Base-by-base conservation (phyloP, 2,329 filamentous ascomycete genomes). In the Colletotrichum eremochloae region DNA sequence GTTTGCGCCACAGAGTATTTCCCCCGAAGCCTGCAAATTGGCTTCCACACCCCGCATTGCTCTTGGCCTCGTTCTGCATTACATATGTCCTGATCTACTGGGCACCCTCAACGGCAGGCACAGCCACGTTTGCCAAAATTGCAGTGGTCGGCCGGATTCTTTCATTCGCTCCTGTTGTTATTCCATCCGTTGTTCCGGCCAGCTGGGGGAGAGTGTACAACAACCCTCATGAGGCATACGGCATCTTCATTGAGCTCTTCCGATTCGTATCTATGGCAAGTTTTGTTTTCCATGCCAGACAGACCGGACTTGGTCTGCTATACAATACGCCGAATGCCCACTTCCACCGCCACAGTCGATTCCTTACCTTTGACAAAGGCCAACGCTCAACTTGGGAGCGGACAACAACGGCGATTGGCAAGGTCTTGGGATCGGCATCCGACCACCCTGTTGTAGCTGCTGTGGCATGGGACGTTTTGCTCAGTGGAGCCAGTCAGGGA, bases 381-480 rank as follows among this genome's bases (percentile, higher is more conserved):
- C 80, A 85, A 73, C 81, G 81, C 18, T 82, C 81, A 36, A 80
- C 78, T 5, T 84, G 83, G 79, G 84, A 87, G 68, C 84, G 84
- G 31, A 83, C 82, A 61, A 82, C 83, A 15, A 86, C 80, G 33
- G 84, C 86, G 3, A 67, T 86, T 18, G 82, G 80, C 58, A 85
- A 82, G 76, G 79, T 88, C 15, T 81, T 87, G 36, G 85, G 83
- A 52, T 85, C 87, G 1, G 83, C 88, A 63, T 83, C 82, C 71
- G 87, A 87, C 64, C 88, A 92, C 76, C 89, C 90, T 0, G 86
- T 86, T 31, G 86, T 92, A 40, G 86, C 86, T 29, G 86, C 85
- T 24, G 86, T 87, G 0, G 88, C 86, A 7, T 86, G 86, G 79
- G 90, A 92, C 78, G 89, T 90, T 1, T 77, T 92, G 18, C 81